A percentile compares a stretch with the other conserved stretches of the same genome.
Conservation (phyloP, 176 grass and related monocot genomes). For the Saccharum officinarum region DNA sequence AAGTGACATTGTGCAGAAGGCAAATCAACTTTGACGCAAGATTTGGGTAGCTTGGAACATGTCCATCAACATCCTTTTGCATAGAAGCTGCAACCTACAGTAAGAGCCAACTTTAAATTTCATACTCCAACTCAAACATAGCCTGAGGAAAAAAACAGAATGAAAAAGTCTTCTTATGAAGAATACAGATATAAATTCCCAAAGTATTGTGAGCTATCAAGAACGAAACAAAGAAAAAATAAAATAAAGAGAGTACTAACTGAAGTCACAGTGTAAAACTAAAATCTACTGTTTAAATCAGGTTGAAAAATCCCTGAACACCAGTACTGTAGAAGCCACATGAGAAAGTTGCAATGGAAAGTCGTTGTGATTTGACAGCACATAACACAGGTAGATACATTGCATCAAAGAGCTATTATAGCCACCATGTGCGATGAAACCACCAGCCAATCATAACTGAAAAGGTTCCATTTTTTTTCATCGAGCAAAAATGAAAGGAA, state of each 20-base stretch:
- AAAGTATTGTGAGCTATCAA: background rate
- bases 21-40: conserved; percentile 68
- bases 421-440: conserved; percentile 36
- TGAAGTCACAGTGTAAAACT: background rate
- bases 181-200: background rate
- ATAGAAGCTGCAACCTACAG: conserved; percentile 70
- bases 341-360: background rate
- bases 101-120: conserved; percentile 18
- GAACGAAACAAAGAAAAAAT: background rate
- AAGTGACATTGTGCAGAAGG: conserved; percentile 62
- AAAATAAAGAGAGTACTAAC: background rate
- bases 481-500: background rate
- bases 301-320: background rate
- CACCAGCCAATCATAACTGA: conserved; percentile 27
- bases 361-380: conserved; percentile 3
- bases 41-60: conserved; percentile 76
- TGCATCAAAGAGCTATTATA: background rate
- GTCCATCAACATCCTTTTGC: conserved; percentile 64
- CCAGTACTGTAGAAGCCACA: background rate
- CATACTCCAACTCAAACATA: background rate
- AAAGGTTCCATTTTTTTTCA: background rate
- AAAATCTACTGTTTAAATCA: background rate
- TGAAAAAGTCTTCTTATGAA: background rate
- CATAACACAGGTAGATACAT: conserved; percentile 4
- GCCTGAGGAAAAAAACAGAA: background rate